Percentiles rank a stretch among this genome's conserved stretches.
phyloP scores from a whole-genome alignment of 805 yeast genomes.

The Yarrowia divulgata region DNA sequence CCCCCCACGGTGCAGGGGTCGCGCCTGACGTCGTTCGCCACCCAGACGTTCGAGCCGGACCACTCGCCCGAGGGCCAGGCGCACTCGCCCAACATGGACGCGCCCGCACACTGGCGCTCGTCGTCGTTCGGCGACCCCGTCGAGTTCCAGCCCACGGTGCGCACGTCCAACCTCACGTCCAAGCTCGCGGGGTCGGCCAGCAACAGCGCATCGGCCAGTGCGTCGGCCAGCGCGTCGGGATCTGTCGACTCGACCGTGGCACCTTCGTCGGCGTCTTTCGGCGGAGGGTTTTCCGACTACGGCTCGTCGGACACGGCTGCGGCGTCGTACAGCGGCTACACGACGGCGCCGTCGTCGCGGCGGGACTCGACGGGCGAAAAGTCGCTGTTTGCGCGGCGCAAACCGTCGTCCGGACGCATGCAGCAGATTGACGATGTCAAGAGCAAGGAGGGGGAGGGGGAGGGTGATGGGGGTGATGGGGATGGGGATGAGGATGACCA shows the following conservation, averaged over 20 bases:
- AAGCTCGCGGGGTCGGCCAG: conserved; percentile 31
- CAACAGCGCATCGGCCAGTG: not conserved
- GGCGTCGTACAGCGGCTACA: conserved; percentile 25
- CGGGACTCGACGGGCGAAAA: conserved; percentile 35
- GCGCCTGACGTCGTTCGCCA: conserved; percentile 37
- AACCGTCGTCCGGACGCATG: conserved; percentile 40
- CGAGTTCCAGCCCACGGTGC: conserved; percentile 19
- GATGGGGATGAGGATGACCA: not conserved
- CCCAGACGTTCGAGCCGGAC: conserved; percentile 36
- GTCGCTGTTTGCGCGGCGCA: conserved; percentile 40
- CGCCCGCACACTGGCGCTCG: conserved; percentile 31
- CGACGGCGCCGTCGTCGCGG: conserved; percentile 34
- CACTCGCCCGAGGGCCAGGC: conserved; percentile 27
- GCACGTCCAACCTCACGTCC: conserved; percentile 35
- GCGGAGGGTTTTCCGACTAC: conserved; percentile 22
- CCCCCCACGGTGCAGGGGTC: conserved; percentile 22
- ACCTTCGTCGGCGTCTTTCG: not conserved
- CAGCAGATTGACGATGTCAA: conserved; percentile 38
- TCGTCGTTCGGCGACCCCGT: conserved; percentile 18
- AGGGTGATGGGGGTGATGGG: not conserved
- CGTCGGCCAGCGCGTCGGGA: not conserved
- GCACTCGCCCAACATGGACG: conserved; percentile 35
- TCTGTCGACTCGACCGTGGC: not conserved
- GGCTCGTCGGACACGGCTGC: conserved; percentile 14
- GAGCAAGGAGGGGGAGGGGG: not conserved